Evolutionary conservation across 2,329 filamentous ascomycete species (phyloP).

Genomic region (Diaporthe destruens): DNA sequence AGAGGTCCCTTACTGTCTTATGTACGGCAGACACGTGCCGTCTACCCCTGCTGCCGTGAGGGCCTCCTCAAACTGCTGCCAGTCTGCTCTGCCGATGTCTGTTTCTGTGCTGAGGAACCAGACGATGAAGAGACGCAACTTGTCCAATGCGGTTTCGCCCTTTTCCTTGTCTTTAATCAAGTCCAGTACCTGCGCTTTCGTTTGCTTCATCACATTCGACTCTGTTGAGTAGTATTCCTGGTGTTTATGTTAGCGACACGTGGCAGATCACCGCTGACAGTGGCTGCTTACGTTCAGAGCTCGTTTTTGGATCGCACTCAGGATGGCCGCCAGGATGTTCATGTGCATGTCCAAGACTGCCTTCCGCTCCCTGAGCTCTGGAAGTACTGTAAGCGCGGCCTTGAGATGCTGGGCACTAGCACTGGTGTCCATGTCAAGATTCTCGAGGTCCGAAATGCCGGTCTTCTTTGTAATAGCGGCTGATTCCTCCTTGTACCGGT

Average conservation of each 20-base stretch:
- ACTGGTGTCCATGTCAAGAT: slow-evolving; percentile 89
- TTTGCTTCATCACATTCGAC: slow-evolving; percentile 91
- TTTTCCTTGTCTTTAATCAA: slow-evolving; percentile 85
- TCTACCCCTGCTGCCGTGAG: slow-evolving; percentile 82
- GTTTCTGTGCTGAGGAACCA: slow-evolving; percentile 97
- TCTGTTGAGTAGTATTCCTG: slow-evolving; percentile 92
- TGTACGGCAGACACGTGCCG: slow-evolving; percentile 82
- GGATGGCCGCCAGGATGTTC: slow-evolving; percentile 80
- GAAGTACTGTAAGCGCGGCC: slow-evolving; percentile 91
- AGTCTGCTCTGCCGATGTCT: slow-evolving; percentile 84
- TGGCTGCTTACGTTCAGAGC: slow-evolving; percentile 74
- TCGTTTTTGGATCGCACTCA: slow-evolving; percentile 82
- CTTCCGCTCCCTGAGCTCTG: slow-evolving; percentile 92
- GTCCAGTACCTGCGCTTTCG: slow-evolving; percentile 88
- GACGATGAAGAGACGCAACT: slow-evolving; percentile 93
- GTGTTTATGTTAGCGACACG: slow-evolving; percentile 10
- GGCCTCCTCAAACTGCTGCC: slow-evolving; percentile 88
- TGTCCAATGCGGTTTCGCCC: slow-evolving; percentile 87
- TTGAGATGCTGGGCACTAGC: slow-evolving; percentile 95
- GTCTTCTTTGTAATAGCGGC: slow-evolving; percentile 96
- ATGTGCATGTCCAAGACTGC: slow-evolving; percentile 98
- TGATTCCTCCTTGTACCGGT: slow-evolving; percentile 94
- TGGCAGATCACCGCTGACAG: too few relatives aligned
- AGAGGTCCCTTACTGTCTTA: slow-evolving; percentile 75
- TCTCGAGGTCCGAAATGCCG: slow-evolving; percentile 90